These are phyloP conservation scores for Cutaneotrichosporon daszewskae DNA, from an alignment of 1,284 basidiomycete species.

Conservation along the genomic window DNA sequence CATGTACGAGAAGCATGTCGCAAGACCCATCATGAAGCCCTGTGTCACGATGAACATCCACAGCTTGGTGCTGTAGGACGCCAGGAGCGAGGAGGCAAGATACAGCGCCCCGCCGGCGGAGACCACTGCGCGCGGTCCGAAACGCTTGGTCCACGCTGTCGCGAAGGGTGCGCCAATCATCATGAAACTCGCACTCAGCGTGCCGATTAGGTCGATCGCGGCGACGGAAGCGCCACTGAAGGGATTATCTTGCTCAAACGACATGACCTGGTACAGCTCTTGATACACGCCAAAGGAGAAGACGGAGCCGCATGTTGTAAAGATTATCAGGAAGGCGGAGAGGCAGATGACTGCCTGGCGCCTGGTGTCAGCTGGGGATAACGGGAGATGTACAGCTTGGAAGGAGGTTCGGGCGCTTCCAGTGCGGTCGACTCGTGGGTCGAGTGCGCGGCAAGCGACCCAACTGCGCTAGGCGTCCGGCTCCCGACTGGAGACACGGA, in stretches of 20 bases:
- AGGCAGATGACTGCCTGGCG: conserved; percentile 16
- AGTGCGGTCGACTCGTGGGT: background rate
- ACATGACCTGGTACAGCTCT: conserved; percentile 29
- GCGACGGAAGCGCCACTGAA: conserved; percentile 25
- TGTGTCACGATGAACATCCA: conserved; percentile 35
- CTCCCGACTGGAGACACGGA: too few relatives aligned
- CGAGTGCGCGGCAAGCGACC: background rate
- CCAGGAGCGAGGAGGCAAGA: conserved; percentile 16
- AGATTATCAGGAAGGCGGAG: conserved; percentile 19
- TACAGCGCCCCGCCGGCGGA: conserved; percentile 21
- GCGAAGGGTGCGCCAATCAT: conserved; percentile 25
- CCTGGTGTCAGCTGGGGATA: conserved; percentile 4
- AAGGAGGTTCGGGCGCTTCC: background rate
- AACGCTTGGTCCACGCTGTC: conserved; percentile 23
- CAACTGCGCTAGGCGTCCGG: too few relatives aligned
- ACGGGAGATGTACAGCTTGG: background rate
- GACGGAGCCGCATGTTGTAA: conserved; percentile 29
- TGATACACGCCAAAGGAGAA: conserved; percentile 36
- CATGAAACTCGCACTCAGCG: conserved; percentile 27
- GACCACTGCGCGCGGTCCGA: conserved; percentile 19
- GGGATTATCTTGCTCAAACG: conserved; percentile 17
- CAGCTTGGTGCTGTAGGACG: conserved; percentile 19
- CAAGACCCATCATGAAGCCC: conserved; percentile 27
- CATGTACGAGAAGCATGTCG: conserved; percentile 29
- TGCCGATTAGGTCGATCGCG: conserved; percentile 31